A percentile compares a stretch with the other conserved stretches of the same genome.
phyloP scores from a whole-genome alignment of 179 eudicot genomes.

The Patellifolia procumbens region DNA sequence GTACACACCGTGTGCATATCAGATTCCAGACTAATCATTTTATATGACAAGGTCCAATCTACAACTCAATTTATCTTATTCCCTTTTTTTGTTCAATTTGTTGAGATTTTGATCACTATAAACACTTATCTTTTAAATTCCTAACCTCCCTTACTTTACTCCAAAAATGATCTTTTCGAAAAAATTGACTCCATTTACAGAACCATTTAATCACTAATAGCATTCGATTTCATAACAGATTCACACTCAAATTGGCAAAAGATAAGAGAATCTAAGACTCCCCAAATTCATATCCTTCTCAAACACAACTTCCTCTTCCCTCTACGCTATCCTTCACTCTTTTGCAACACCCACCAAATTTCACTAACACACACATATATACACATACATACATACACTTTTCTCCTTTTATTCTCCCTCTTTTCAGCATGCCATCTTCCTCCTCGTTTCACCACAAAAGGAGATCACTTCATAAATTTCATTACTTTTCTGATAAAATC shows the following conservation, averaged over 20 bases:
- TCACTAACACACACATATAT: neutral
- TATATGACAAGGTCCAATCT: no score
- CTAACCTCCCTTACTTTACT: no score
- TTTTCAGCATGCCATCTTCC: conserved; percentile 22
- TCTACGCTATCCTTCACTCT: conserved; percentile 32
- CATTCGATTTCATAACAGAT: neutral
- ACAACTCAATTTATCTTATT: no score
- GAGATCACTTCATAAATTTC: conserved; percentile 6
- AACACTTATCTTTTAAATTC: no score
- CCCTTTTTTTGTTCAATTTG: no score
- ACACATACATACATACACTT: neutral
- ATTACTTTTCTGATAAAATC: conserved; percentile 1
- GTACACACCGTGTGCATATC: no score
- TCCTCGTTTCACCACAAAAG: conserved; percentile 20
- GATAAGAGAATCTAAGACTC: neutral
- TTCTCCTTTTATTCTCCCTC: neutral
- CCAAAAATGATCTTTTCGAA: no score
- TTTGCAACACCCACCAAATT: conserved; percentile 13
- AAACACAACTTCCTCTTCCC: conserved; percentile 14
- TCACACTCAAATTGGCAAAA: neutral
- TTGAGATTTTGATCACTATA: no score
- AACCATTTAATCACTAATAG: conserved; percentile 1
- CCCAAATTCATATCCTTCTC: neutral
- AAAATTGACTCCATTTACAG: neutral
- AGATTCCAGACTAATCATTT: no score